phyloP scores from a whole-genome alignment of 1,139 yeast species.

The Debaryomyces psychrophilus region DNA sequence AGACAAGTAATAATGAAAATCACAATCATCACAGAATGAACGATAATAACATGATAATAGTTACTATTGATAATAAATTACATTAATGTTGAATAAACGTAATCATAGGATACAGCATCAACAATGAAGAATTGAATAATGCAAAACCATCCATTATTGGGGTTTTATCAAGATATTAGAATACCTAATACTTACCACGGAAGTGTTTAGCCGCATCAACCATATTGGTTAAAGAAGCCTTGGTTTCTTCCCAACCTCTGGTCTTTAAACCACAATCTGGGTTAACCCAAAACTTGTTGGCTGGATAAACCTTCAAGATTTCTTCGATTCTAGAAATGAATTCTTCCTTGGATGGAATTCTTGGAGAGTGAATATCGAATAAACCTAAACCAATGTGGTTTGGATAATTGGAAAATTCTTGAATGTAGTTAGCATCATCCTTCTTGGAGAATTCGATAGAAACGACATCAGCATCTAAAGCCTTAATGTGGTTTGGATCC shows the following conservation, averaged over 20 bases:
- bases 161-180: constrained; percentile 19
- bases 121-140: constrained; percentile 40
- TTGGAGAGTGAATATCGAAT: constrained; percentile 99
- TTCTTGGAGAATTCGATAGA: constrained; percentile 99
- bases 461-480: constrained; percentile 98
- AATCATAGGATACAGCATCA: constrained; percentile 47
- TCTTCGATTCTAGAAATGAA: constrained; percentile 91
- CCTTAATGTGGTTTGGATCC: constrained; percentile 99
- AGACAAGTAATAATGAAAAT: constrained; percentile 20
- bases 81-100: constrained; percentile 74
- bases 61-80: constrained; percentile 31
- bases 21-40: constrained; percentile 25
- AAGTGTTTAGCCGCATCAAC: constrained; percentile 97
- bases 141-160: constrained; percentile 26
- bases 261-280: constrained; percentile 99
- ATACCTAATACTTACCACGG: constrained; percentile 61
- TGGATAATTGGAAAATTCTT: constrained; percentile 97
- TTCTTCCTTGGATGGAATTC: constrained; percentile 97
- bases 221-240: constrained; percentile 90
- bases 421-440: constrained; percentile 97
- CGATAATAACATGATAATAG: constrained; percentile 20
- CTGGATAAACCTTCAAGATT: constrained; percentile 95
- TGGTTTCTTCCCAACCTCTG: constrained; percentile 92
- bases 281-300: constrained; percentile 98
- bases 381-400: constrained; percentile 99